Evolutionary conservation across 2,329 filamentous ascomycete genomes (phyloP).

Genomic region (Ophiostoma perfectum): DNA sequence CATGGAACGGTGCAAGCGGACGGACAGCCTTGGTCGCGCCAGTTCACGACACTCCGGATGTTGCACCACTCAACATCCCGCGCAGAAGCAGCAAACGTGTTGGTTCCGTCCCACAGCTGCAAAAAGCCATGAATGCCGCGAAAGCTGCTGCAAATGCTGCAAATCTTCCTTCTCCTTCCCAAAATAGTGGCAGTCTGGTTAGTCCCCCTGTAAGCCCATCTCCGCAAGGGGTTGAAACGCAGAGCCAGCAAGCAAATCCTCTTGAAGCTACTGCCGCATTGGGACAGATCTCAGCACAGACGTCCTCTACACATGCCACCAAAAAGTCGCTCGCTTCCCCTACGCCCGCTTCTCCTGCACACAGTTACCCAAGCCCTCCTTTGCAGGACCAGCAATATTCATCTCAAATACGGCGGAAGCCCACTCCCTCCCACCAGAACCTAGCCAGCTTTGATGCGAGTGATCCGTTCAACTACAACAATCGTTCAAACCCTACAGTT

Average conservation of each 20-base stretch:
- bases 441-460: conserved; percentile 26
- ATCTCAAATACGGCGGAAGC: conserved; percentile 22
- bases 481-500: conserved; percentile 18
- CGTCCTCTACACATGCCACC: background rate
- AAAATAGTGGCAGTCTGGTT: conserved; percentile 18
- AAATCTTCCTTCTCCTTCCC: background rate
- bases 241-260: conserved; percentile 33
- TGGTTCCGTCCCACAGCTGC: conserved; percentile 26
- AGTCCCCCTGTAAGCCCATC: conserved; percentile 33
- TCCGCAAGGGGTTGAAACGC: conserved; percentile 31
- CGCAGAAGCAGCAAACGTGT: conserved; percentile 45
- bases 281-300: conserved; percentile 18
- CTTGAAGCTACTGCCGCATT: conserved; percentile 32
- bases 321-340: conserved; percentile 20
- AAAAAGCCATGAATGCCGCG: conserved; percentile 17
- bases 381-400: conserved; percentile 21
- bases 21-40: conserved; percentile 59
- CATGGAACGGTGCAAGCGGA: conserved; percentile 70
- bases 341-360: conserved; percentile 20
- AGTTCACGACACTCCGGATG: conserved; percentile 54
- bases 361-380: conserved; percentile 38
- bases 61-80: conserved; percentile 52
- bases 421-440: conserved; percentile 19
- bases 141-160: conserved; percentile 6
- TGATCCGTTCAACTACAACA: conserved; percentile 28